Base-by-base conservation (phyloP, 2,329 filamentous ascomycete genomes). In the Alternaria viburni region DNA sequence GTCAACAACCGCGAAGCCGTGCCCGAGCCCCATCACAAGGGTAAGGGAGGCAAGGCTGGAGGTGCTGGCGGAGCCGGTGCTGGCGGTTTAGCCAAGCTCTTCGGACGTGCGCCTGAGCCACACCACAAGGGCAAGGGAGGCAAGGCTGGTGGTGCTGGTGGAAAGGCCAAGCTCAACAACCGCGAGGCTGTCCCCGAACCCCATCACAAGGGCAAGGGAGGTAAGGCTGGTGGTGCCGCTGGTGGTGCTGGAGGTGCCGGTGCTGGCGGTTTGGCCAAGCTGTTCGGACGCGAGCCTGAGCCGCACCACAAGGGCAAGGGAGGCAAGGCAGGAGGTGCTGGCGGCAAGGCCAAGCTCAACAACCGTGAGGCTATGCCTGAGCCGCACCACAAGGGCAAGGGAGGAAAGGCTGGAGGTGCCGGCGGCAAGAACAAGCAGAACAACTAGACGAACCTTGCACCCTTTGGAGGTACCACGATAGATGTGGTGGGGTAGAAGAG, bases 331-430 rank as follows among this genome's bases (percentile, higher is more conserved):
- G 47, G 47, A 10, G 47, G 49, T 9, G 25, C 17, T 17, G 46
- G n/a, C 19, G 47, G 13, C 7, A 28, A 41, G 13, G 54, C 28
- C 50, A 57, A 28, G 19, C 26, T 32, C 11, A 43, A 32, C 19
- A 50, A 57, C 7, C 52, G 52, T 21, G 54, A 59, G 13, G 54
- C 49, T 26, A 25, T 55, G 41, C 52, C 50, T 25, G 59, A 57
- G 17, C 57, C 66, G n/a, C 64, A 67, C 19, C 54, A 61, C 46
- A 64, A 65, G 21, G 66, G 67, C 32, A 67, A 65, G 49, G 66
- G 64, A 52, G 61, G 61, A 32, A 62, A 61, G 54, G 62, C 60
- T 8, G 36, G 9, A 5, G 36, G 57, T n/a, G 49, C 49, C 32
- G 49, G 49, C 49, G 49, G 32, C 32, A 36, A 36, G 32, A 36